A percentile compares a stretch with the other conserved stretches of the same genome.
Conservation (phyloP, 192 early-diverging fungal genomes). For the Dimargaris verticillata region DNA sequence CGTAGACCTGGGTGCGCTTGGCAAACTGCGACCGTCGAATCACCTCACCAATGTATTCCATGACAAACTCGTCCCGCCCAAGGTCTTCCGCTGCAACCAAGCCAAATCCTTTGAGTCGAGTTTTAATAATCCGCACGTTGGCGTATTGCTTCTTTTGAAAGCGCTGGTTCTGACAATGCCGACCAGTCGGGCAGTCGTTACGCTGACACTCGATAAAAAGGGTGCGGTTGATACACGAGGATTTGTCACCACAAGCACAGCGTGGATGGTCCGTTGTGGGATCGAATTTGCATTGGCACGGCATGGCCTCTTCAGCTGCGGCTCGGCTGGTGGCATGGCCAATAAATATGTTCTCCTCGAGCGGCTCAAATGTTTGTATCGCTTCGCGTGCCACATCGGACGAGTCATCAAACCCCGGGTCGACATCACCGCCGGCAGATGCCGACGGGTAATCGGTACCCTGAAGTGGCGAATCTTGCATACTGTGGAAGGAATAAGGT, state of each 20-base stretch:
- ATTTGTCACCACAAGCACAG: slow-evolving; percentile 73
- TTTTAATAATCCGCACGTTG: slow-evolving; percentile 67
- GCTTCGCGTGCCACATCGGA: slow-evolving; percentile 24
- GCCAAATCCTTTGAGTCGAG: slow-evolving; percentile 90
- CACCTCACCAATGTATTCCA: slow-evolving; percentile 97
- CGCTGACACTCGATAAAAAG: slow-evolving; percentile 83
- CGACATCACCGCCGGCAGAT: not conserved
- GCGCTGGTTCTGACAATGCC: slow-evolving; percentile 77
- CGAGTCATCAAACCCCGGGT: slow-evolving; percentile 8
- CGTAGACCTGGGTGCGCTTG: slow-evolving; percentile 70
- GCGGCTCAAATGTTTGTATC: slow-evolving; percentile 42
- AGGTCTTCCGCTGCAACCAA: slow-evolving; percentile 54
- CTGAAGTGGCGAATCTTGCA: too few species aligned
- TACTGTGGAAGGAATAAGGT: too few species aligned
- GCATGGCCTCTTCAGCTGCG: slow-evolving; percentile 49
- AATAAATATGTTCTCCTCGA: slow-evolving; percentile 50
- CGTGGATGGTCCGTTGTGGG: slow-evolving; percentile 37
- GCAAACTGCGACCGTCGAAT: slow-evolving; percentile 65
- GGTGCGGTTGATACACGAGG: slow-evolving; percentile 85
- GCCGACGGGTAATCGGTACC: too few species aligned
- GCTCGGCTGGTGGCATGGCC: slow-evolving; percentile 52
- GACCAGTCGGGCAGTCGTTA: slow-evolving; percentile 72
- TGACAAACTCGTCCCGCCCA: slow-evolving; percentile 72
- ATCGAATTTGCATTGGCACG: slow-evolving; percentile 63
- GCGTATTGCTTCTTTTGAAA: slow-evolving; percentile 80